Evolutionary conservation across 352 stramenopile species (phyloP).

Genomic region (Globisporangium viniferum): DNA sequence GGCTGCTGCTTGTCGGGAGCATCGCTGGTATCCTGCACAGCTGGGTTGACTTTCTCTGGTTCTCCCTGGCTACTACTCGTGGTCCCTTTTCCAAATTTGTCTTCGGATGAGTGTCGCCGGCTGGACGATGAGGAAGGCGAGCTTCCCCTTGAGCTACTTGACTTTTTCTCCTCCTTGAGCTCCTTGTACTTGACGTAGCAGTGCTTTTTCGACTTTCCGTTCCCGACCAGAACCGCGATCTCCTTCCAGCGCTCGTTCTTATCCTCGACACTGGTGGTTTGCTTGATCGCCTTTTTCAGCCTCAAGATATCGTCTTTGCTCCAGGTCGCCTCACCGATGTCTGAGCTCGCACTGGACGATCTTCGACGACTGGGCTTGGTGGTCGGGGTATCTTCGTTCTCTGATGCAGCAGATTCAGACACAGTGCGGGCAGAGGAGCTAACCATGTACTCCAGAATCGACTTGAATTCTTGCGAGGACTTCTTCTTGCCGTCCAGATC

Average conservation of each 20-base stretch:
- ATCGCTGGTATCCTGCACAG: conserved; percentile 25
- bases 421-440: background rate
- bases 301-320: conserved; percentile 49
- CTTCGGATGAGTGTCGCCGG: conserved; percentile 13
- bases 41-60: background rate
- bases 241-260: conserved; percentile 76
- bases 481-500: conserved; percentile 57
- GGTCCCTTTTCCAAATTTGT: conserved; percentile 10
- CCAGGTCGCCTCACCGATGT: conserved; percentile 29
- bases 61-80: background rate
- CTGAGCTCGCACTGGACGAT: conserved; percentile 21
- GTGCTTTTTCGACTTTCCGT: conserved; percentile 69
- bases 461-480: conserved; percentile 11
- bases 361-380: conserved; percentile 10
- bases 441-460: conserved; percentile 54
- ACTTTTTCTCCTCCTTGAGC: conserved; percentile 57
- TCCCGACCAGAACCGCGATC: conserved; percentile 56
- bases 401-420: background rate
- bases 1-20: background rate
- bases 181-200: conserved; percentile 87
- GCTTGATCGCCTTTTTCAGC: conserved; percentile 75
- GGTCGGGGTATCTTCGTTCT: background rate
- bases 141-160: conserved; percentile 17
- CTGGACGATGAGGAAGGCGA: conserved; percentile 19
- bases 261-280: conserved; percentile 50